Conservation (phyloP, 2,329 filamentous ascomycete species). For the Aureobasidium sp. region DNA sequence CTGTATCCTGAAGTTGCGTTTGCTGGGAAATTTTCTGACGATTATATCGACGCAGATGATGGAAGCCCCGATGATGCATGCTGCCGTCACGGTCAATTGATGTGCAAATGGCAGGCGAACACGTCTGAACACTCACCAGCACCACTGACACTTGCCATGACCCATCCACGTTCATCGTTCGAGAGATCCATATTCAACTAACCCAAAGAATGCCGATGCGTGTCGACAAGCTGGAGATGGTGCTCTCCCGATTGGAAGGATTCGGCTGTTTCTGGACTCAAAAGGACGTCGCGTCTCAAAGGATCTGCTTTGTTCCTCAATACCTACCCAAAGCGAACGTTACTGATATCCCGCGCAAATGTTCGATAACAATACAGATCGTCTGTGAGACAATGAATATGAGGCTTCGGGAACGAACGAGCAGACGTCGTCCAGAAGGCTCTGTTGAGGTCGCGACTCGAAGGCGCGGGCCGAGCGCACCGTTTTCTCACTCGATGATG, state of each 20-base stretch:
- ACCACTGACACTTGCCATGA: slow-evolving; percentile 78
- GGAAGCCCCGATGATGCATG: slow-evolving; percentile 62
- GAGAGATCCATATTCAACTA: slow-evolving; percentile 42
- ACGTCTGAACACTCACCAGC: slow-evolving; percentile 46
- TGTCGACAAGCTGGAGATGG: not conserved
- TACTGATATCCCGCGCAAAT: not conserved
- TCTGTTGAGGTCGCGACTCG: slow-evolving; percentile 10
- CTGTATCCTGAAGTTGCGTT: slow-evolving; percentile 75
- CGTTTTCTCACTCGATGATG: slow-evolving; percentile 12
- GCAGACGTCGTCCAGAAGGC: slow-evolving; percentile 1
- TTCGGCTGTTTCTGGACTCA: not conserved
- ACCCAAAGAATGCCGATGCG: not conserved
- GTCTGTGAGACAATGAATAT: not conserved
- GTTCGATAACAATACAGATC: not conserved
- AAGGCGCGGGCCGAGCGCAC: slow-evolving; percentile 10
- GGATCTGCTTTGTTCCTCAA: not conserved
- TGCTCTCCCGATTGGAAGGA: not conserved
- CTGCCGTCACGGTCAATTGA: slow-evolving; percentile 26
- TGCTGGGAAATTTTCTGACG: slow-evolving; percentile 64
- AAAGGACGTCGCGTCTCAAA: slow-evolving; percentile 3
- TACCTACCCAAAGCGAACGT: not conserved
- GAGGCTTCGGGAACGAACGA: not conserved
- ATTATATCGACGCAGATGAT: slow-evolving; percentile 83
- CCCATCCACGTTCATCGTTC: slow-evolving; percentile 89
- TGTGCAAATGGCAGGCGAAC: not conserved